Evolutionary conservation across 2,329 filamentous ascomycete genomes (phyloP), one percentile per base, ranked within the genome.

Genomic region (Sclerotinia subarctica): DNA sequence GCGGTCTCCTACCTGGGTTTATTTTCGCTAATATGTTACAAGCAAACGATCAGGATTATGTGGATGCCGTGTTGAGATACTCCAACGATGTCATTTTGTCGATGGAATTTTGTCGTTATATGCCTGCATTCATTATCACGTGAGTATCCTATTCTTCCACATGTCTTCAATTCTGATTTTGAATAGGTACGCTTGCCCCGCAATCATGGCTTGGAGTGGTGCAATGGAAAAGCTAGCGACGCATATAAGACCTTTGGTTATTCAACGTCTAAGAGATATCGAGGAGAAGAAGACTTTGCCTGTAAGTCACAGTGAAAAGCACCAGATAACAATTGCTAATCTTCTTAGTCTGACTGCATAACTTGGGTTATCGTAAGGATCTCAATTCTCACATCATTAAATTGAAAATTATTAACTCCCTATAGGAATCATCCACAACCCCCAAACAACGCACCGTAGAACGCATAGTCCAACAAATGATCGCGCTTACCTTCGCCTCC

Each of bases 381-480:
- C 19, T 54, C 19, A 13, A 21, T 35, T n/a, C 32, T 19, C 29
- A 32, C 29, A 54, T 5, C 11, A 0, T 54, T 5, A n/a, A 2
- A 7, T 6, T 21, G 3, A 56, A 35, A 15, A 38, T 24, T 5
- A 35, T 17, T 56, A 24, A 56, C 11, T 13, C 13, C 21, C 10
- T 54, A 2, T 35, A 54, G 52, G 38, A 62, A 49, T 47, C 58
- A 49, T 62, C 58, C 19, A 62, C 32, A 44, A 62, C 58, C 1
- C 58, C 58, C 24, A 24, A 29, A 19, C 38, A 62, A 5, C 58
- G 38, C 44, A 62, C 58, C n/a, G 58, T 62, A 2, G 46, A 29
- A 24, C 58, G 58, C 13, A 54, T 62, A 8, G 38, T 62, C 3
- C 58, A 62, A 49, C 58, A 47, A 62, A 62, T 62, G 19, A 62